phyloP scores from a whole-genome alignment of 1,284 basidiomycete genomes.

The Testicularia cyperi region DNA sequence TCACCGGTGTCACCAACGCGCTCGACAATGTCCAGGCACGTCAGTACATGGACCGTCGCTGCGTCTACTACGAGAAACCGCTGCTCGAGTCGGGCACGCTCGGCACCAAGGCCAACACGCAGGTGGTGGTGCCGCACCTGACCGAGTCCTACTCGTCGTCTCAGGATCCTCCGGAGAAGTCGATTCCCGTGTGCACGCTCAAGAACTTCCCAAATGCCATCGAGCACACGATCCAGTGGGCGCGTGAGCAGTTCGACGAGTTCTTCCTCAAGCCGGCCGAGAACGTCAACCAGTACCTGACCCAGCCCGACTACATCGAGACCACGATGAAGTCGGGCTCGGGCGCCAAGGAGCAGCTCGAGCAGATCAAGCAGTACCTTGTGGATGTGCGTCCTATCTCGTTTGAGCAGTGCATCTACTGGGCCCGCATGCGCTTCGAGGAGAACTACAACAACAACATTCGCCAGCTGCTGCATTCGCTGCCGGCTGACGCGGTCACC shows the following conservation, averaged over 20 bases:
- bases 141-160: constrained; percentile 98
- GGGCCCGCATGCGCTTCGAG: constrained; percentile 96
- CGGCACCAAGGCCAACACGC: constrained; percentile 97
- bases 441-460: constrained; percentile 92
- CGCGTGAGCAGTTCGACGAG: constrained; percentile 86
- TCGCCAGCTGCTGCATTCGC: constrained; percentile 85
- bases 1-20: constrained; percentile 99
- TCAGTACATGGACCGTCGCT: constrained; percentile 98
- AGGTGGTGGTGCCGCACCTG: constrained; percentile 90
- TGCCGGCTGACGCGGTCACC: constrained; percentile 88
- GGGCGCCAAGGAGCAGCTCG: constrained; percentile 67
- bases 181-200: constrained; percentile 94
- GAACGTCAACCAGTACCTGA: constrained; percentile 93
- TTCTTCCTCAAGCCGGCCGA: constrained; percentile 92
- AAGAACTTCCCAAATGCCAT: constrained; percentile 99
- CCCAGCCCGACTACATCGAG: constrained; percentile 93
- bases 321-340: constrained; percentile 74
- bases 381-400: constrained; percentile 89
- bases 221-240: constrained; percentile 96
- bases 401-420: constrained; percentile 95
- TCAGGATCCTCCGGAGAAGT: constrained; percentile 98
- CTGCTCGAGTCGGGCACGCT: constrained; percentile 96
- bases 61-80: constrained; percentile 95
- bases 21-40: constrained; percentile 95
- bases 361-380: constrained; percentile 85